Base-by-base conservation (phyloP, 345 rosid species). In the Xanthoceras sorbifolium region DNA sequence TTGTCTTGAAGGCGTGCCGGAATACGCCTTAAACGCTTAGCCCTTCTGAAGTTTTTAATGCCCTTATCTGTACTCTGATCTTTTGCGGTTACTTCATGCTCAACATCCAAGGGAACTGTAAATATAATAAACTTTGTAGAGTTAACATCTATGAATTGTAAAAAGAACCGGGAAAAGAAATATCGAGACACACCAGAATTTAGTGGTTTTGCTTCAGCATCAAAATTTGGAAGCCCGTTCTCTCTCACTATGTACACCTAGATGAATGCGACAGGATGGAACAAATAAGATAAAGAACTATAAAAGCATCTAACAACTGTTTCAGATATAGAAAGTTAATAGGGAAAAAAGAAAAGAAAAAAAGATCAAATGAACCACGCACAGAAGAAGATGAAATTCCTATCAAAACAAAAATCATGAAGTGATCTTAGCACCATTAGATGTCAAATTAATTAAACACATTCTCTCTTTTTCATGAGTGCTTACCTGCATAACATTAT, bases 161-260 rank as follows among this genome's bases (percentile, higher is more conserved):
- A 54, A 69, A 36, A 48, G 69, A 42, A 61, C 48, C 26, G n/a
- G 59, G 34, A 29, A 36, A 40, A 68, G 74, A 57, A 28, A 66
- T 15, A 48, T 31, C 0, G 12, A 40, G 23, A 82, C 78, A 64
- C 75, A 84, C 86, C 82, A 64, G 80, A 75, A 59, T 68, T 64
- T 23, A 46, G 71, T 69, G 71, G 76, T 34, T 68, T 72, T 69
- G 60, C 78, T 32, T 71, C 50, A 75, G 75, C 50, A 55, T 42
- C 78, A 17, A 60, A 82, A 61, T 77, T 72, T 12, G 9, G 72
- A 63, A 71, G 9, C 57, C 77, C 61, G 26, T 76, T 74, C 36
- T 71, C 80, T 72, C 82, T 84, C 67, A 86, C 83, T 18, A 86
- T 32, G 71, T 83, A 83, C 34, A 85, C 90, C 90, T 87, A 72